phyloP scores from a whole-genome alignment of 2,329 filamentous ascomycete genomes.

The Aspergillus sp. region DNA sequence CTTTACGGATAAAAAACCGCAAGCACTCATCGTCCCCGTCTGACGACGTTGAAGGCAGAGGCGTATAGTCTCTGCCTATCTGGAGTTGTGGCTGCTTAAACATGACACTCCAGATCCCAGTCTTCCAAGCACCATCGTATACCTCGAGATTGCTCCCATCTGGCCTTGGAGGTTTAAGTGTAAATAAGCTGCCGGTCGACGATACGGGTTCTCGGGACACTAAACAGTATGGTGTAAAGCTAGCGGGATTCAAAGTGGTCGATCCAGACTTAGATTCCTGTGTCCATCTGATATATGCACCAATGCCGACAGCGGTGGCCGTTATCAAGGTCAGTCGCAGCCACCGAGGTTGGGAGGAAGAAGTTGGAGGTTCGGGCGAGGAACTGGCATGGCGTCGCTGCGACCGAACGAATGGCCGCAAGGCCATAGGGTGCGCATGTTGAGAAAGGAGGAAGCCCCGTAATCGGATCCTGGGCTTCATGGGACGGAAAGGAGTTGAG shows the following conservation, averaged over 20 bases:
- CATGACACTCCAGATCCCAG: conserved; percentile 82
- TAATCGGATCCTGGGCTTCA: conserved; percentile 20
- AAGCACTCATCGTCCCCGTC: conserved; percentile 47
- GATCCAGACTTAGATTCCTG: conserved; percentile 20
- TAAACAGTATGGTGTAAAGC: conserved; percentile 44
- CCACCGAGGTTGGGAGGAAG: conserved; percentile 29
- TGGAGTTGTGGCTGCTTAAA: conserved; percentile 93
- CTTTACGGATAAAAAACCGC: conserved; percentile 74
- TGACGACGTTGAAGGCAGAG: conserved; percentile 55
- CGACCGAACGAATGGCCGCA: conserved; percentile 14
- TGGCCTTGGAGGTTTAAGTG: conserved; percentile 36
- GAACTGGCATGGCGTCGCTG: conserved; percentile 24
- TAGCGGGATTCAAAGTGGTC: conserved; percentile 34
- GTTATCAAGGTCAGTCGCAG: conserved; percentile 35
- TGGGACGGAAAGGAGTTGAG: conserved; percentile 3
- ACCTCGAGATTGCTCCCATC: conserved; percentile 34
- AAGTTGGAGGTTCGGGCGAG: conserved; percentile 18
- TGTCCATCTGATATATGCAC: conserved; percentile 35
- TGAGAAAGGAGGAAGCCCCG: conserved; percentile 16
- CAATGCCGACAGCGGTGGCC: conserved; percentile 35
- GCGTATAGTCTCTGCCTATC: conserved; percentile 89
- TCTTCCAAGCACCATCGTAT: conserved; percentile 53
- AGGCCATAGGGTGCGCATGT: conserved; percentile 15
- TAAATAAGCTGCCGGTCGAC: conserved; percentile 49
- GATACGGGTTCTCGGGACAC: conserved; percentile 46